A percentile compares a stretch with the other conserved stretches of the same genome.
These are phyloP conservation scores for Chlorella sp. DNA, from an alignment of 139 green algal genomes.

Conservation along the genomic window DNA sequence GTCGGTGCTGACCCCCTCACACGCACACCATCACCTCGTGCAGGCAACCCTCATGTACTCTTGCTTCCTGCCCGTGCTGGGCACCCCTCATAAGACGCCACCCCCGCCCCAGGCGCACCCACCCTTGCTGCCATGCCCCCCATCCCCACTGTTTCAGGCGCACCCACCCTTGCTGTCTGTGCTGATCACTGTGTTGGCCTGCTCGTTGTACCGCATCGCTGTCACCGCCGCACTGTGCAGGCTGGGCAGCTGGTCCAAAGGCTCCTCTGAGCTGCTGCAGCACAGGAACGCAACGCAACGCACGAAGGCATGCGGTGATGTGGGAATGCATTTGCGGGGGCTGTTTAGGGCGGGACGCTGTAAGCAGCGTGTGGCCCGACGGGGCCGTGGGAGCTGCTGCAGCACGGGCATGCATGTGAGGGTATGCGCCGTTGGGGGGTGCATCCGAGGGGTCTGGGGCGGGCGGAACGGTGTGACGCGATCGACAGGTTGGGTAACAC, in stretches of 20 bases:
- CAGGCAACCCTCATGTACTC: too few species aligned
- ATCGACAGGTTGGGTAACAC: too few species aligned
- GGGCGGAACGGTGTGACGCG: too few species aligned
- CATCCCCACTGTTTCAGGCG: too few species aligned
- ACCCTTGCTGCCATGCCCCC: slow-evolving; percentile 81
- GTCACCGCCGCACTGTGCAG: slow-evolving; percentile 72
- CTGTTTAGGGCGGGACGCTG: not conserved
- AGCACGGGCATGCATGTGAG: too few species aligned
- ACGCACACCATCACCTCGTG: too few species aligned
- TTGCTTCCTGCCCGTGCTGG: too few species aligned
- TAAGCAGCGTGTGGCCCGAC: not conserved
- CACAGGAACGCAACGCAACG: too few species aligned
- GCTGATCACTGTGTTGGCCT: slow-evolving; percentile 68
- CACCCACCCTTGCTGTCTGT: slow-evolving; percentile 72
- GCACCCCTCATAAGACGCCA: too few species aligned
- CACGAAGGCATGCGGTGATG: not conserved
- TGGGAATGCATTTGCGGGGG: not conserved
- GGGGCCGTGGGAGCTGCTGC: too few species aligned
- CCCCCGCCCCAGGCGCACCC: not conserved
- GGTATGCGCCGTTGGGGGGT: too few species aligned
- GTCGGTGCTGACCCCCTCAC: not conserved
- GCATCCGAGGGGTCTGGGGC: too few species aligned
- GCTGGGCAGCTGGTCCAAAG: slow-evolving; percentile 61
- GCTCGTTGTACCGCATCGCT: slow-evolving; percentile 82
- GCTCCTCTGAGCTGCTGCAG: slow-evolving; percentile 57